Conservation (phyloP, 345 rosid genomes). For the Corymbia maculata region DNA sequence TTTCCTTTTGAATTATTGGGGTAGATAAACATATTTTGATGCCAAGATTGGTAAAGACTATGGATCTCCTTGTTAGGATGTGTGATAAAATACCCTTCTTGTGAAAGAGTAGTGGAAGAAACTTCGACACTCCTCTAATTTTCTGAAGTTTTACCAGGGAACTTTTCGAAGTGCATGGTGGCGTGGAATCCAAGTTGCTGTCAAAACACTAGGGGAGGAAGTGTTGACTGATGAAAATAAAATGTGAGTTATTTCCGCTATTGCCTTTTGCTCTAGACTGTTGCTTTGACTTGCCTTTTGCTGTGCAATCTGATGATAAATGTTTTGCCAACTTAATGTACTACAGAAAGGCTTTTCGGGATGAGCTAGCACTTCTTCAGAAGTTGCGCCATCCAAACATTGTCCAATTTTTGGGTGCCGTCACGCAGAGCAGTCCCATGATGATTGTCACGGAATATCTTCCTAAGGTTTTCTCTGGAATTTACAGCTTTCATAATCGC, state of each 20-base stretch:
- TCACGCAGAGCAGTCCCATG: conserved; percentile 85
- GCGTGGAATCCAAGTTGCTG: conserved; percentile 86
- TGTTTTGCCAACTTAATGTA: neutral
- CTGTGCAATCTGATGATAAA: neutral
- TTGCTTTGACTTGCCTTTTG: neutral
- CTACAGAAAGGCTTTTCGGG: conserved; percentile 66
- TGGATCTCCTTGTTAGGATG: neutral
- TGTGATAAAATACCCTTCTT: neutral
- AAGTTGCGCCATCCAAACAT: conserved; percentile 84
- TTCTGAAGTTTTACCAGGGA: conserved; percentile 32
- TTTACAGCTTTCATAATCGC: neutral
- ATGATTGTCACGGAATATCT: conserved; percentile 79
- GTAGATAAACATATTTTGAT: neutral
- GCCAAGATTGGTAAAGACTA: neutral
- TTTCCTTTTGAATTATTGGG: neutral
- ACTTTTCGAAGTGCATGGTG: conserved; percentile 70
- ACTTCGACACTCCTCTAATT: neutral
- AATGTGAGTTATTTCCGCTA: conserved; percentile 46
- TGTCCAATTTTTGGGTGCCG: conserved; percentile 86
- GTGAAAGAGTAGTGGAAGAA: neutral
- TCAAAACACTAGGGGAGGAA: conserved; percentile 70
- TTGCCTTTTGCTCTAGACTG: neutral
- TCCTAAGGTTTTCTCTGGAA: conserved; percentile 35
- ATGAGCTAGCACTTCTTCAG: conserved; percentile 77
- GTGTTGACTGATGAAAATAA: conserved; percentile 58